Conservation (phyloP, 1,139 yeast genomes). For the Kodamaea plutei region DNA sequence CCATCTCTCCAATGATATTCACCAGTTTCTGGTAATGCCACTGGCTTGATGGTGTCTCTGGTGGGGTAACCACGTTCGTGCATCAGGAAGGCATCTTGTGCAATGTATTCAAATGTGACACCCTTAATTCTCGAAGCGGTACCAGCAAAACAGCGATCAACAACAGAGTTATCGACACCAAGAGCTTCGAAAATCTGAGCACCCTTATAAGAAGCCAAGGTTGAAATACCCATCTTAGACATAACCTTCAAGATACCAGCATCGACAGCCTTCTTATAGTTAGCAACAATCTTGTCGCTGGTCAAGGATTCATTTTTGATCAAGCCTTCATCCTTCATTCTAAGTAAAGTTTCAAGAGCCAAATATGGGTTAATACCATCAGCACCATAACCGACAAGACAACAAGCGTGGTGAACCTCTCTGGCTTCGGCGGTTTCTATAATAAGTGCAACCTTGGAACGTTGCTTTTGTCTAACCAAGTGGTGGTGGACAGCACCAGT, state of each 20-base stretch:
- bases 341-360: conserved; percentile 82
- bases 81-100: conserved; percentile 91
- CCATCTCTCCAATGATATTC: conserved; percentile 99
- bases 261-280: conserved; percentile 80
- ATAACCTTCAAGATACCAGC: conserved; percentile 93
- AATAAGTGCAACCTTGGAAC: conserved; percentile 89
- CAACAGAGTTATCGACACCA: conserved; percentile 92
- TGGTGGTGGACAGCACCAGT: conserved; percentile 97
- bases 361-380: conserved; percentile 94
- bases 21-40: conserved; percentile 88
- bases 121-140: conserved; percentile 97
- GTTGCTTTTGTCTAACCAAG: conserved; percentile 90
- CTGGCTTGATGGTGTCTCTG: conserved; percentile 66
- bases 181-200: conserved; percentile 97
- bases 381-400: conserved; percentile 93
- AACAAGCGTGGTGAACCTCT: conserved; percentile 95
- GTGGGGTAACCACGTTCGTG: conserved; percentile 91
- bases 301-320: conserved; percentile 55
- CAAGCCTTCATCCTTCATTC: conserved; percentile 80
- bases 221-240: conserved; percentile 99
- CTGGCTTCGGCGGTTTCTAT: conserved; percentile 96
- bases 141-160: conserved; percentile 94
- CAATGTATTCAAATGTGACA: conserved; percentile 90
- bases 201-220: conserved; percentile 95
- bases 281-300: conserved; percentile 58